Conservation (phyloP, 2,329 filamentous ascomycete species). For the Ceratocystis variospora region DNA sequence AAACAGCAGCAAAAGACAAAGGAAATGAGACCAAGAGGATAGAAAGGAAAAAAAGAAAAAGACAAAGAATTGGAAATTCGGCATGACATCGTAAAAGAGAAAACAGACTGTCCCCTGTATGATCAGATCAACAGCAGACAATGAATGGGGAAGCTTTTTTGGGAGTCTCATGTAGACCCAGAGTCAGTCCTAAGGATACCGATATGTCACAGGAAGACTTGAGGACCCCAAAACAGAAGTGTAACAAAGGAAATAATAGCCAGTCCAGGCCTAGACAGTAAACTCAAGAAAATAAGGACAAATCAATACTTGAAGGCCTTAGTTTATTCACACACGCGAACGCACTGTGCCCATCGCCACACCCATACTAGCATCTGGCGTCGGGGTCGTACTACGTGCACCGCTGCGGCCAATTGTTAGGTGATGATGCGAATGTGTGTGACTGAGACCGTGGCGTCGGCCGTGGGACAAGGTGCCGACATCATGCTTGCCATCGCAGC, state of each 20-base stretch:
- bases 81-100: constrained; percentile 8
- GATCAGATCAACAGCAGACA: too few relatives aligned
- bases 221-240: neutral
- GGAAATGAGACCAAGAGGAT: neutral
- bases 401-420: neutral
- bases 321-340: neutral
- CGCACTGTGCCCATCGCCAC: constrained; percentile 7
- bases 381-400: constrained; percentile 6
- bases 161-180: too few relatives aligned
- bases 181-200: too few relatives aligned
- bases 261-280: neutral
- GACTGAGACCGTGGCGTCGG: constrained; percentile 6
- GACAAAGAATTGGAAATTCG: neutral
- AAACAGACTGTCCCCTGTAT: too few relatives aligned
- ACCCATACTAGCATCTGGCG: neutral
- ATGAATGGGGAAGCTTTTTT: too few relatives aligned
- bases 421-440: constrained; percentile 11
- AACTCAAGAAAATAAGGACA: constrained; percentile 4
- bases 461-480: constrained; percentile 40
- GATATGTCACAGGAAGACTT: neutral
- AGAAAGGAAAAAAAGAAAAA: neutral
- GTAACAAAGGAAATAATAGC: neutral
- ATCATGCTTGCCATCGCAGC: constrained; percentile 90
- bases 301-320: neutral
- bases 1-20: neutral